Evolutionary conservation across 2,329 filamentous ascomycete species (phyloP), one percentile per base, ranked within the genome.

Genomic region (Neopestalotiopsis rosae): DNA sequence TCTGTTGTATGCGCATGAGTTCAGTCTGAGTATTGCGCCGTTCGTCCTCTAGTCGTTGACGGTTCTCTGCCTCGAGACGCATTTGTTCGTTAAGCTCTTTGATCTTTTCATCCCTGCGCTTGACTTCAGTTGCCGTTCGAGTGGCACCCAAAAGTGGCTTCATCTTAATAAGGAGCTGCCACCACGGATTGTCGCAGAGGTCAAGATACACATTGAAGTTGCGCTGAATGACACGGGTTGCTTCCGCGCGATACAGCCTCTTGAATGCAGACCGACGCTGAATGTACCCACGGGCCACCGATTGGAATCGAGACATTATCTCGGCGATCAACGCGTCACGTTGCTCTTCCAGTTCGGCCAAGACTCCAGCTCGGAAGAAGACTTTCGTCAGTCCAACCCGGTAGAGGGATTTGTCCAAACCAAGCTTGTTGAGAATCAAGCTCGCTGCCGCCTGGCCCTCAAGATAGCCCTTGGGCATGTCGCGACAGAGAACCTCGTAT

Each of bases 311-410:
- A 52, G 92, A 90, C 89, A 99, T 95, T 78, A 99, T 97, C 72
- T 97, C 92, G 7, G 93, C 92, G 73, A 99, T 98, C 24, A 99
- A 86, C 2, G 93, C 87, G 79, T 99, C 96, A 68, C 96, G 91
- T 79, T 97, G 93, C 80, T 98, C 97, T 88, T 99, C 96, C 14
- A 99, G 86, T 79, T 99, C 96, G 49, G 96, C 96, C 61, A 99
- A 87, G 2, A 99, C 95, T 69, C 96, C 96, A 58, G 96, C 94
- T 71, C 97, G 89, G 87, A 99, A 99, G 83, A 99, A 99, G 13
- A 99, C 95, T 81, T 99, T 99, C 30, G 94, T 98, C 68, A 98
- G 85, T 75, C 96, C 96, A 68, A 99, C 94, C 28, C 97, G 92
- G 80, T 97, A 99, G 72, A 97, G 88, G 12, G 94, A 88, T 72